Base-by-base conservation (phyloP, 2,329 filamentous ascomycete genomes). In the Diplodia sapinea region DNA sequence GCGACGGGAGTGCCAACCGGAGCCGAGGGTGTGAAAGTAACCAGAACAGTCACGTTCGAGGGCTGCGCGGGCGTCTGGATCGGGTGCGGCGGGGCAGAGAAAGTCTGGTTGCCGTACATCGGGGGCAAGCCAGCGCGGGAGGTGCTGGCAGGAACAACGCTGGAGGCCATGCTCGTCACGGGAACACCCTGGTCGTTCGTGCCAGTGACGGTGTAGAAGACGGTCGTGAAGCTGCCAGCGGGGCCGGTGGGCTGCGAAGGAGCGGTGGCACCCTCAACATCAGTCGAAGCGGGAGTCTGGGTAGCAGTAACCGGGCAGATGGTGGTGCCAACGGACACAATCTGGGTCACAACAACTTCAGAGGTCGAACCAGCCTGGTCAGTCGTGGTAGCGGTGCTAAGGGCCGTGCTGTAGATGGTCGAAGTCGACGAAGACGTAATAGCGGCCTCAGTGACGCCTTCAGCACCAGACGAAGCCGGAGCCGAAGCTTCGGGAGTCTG, bases 381-480 rank as follows among this genome's bases (percentile, higher is more conserved):
- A 17, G 52, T 47, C 11, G 20, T n/a, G 6, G 12, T n/a, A 23
- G 49, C 15, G 13, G 62, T 65, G 17, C 26, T n/a, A 23, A 51
- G 8, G 1, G 61, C 62, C 3, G 62, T 54, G 64, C 62, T n/a
- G 59, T 63, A 59, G 57, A 65, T 29, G 47, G 33, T 63, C 13
- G 40, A 33, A 4, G 59, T 63, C 86, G 85, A 74, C 87, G 83
- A 31, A 81, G 36, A 26, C 4, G 26, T 61, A 13, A 33, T n/a
- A 3, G 13, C 23, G 38, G 57, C 36, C 33, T 36, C 47, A 43
- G 59, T 64, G n/a, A 51, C 57, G 5, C 57, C 59, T n/a, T 50
- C n/a, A 12, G 47, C 49, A 17, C 40, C 56, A 7, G 57, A 43
- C 9, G 26, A 26, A 4, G 26, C 26, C 0, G 26, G 26, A 4